phyloP scores from a whole-genome alignment of 495 filamentous ascomycete species.

The Diplogelasinospora grovesii region DNA sequence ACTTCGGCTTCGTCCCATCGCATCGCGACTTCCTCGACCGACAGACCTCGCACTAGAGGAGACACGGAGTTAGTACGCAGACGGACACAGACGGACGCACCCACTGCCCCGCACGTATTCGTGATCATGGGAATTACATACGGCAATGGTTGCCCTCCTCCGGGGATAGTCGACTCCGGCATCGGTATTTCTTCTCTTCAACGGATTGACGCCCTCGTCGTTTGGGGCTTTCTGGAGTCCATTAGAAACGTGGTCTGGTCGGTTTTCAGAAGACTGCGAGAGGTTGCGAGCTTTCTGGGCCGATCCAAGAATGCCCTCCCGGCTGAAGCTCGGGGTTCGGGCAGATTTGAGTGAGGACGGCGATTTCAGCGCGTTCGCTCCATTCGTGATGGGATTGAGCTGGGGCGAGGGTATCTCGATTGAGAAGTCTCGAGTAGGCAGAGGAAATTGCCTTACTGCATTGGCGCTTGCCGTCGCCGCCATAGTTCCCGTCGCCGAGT shows the following conservation, averaged over 20 bases:
- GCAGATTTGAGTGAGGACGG: constrained; percentile 41
- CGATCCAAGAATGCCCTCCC: constrained; percentile 52
- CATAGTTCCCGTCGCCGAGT: constrained; percentile 34
- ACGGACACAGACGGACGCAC: not conserved
- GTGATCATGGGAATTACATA: constrained; percentile 35
- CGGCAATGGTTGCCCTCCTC: constrained; percentile 65
- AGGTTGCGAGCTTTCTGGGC: constrained; percentile 50
- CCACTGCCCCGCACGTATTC: constrained; percentile 2
- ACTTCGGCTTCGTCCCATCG: constrained; percentile 77
- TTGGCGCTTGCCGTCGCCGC: constrained; percentile 18
- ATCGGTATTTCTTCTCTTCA: constrained; percentile 61
- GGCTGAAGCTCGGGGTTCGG: constrained; percentile 44
- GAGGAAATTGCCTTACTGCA: constrained; percentile 33
- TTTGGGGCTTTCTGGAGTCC: constrained; percentile 39
- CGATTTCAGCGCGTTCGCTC: constrained; percentile 42
- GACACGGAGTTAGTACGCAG: constrained; percentile 22
- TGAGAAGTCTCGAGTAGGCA: constrained; percentile 42
- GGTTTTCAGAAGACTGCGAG: constrained; percentile 46
- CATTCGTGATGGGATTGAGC: constrained; percentile 33
- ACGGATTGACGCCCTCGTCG: constrained; percentile 47
- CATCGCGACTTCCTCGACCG: constrained; percentile 77
- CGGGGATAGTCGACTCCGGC: constrained; percentile 61
- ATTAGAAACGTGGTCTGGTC: constrained; percentile 31
- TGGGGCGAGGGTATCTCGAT: constrained; percentile 42
- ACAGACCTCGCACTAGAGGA: constrained; percentile 70